Conservation (phyloP, 345 rosid species). For the Triadica sebifera region DNA sequence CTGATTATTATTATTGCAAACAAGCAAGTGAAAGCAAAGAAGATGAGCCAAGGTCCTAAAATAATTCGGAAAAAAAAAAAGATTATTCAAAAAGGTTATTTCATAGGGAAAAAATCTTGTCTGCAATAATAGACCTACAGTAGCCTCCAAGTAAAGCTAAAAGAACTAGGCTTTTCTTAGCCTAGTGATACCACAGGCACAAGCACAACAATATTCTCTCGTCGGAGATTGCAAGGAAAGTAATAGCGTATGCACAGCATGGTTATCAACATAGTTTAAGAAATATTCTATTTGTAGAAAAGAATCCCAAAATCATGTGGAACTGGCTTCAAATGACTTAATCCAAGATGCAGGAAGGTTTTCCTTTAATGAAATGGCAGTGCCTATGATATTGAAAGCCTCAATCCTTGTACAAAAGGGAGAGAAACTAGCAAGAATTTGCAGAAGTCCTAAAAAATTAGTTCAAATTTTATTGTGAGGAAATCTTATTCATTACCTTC, state of each 20-base stretch:
- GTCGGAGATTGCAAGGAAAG: too few relatives aligned
- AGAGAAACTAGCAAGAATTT: slow-evolving; percentile 1
- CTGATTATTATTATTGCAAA: slow-evolving; percentile 22
- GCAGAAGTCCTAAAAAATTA: background rate
- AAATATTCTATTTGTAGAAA: background rate
- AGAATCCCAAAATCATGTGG: background rate
- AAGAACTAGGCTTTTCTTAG: background rate
- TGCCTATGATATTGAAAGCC: background rate
- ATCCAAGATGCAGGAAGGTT: background rate
- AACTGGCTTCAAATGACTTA: background rate
- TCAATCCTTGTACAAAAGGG: background rate
- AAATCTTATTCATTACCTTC: slow-evolving; percentile 39
- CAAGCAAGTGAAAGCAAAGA: slow-evolving; percentile 3
- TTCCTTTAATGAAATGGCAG: background rate
- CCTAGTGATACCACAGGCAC: background rate
- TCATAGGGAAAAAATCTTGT: background rate
- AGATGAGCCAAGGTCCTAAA: background rate
- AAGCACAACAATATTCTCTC: too few relatives aligned
- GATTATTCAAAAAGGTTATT: too few relatives aligned
- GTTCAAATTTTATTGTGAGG: background rate
- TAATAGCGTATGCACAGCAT: background rate
- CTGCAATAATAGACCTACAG: background rate
- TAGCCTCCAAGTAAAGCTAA: background rate
- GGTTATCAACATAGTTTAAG: background rate
- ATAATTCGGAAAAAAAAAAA: background rate